Conservation (phyloP, 495 filamentous ascomycete species). For the Apiosordaria backusii region DNA sequence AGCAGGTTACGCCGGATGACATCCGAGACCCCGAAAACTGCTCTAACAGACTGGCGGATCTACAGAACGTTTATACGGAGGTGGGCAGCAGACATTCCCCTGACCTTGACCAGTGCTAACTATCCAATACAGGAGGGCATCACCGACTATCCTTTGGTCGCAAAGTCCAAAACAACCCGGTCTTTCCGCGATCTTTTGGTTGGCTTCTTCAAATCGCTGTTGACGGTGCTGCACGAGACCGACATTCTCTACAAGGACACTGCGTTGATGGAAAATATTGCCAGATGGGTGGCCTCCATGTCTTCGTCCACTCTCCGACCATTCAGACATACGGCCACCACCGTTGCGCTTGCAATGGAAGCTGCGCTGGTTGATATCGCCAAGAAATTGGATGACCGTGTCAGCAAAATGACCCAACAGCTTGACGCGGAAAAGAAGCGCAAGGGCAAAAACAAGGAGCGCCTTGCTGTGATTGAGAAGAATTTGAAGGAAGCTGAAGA, state of each 20-base stretch:
- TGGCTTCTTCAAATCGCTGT: conserved; percentile 70
- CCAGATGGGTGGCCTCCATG: conserved; percentile 81
- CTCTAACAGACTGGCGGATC: conserved; percentile 61
- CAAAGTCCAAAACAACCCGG: conserved; percentile 64
- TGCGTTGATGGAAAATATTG: conserved; percentile 75
- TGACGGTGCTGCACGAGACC: conserved; percentile 69
- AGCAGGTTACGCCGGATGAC: conserved; percentile 69
- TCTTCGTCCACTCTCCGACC: conserved; percentile 78
- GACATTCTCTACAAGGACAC: conserved; percentile 70
- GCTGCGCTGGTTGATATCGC: conserved; percentile 66
- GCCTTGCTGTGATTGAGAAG: conserved; percentile 61
- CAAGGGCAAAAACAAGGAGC: conserved; percentile 58
- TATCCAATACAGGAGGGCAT: conserved; percentile 56
- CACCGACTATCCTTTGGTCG: conserved; percentile 89
- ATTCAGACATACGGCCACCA: conserved; percentile 88
- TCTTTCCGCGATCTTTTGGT: conserved; percentile 73
- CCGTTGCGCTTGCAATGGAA: conserved; percentile 71
- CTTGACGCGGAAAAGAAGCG: conserved; percentile 73
- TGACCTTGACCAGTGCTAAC: conserved; percentile 26
- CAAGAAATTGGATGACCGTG: conserved; percentile 60
- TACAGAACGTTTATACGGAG: conserved; percentile 76
- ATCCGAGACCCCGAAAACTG: conserved; percentile 82
- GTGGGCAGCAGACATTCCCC: conserved; percentile 34
- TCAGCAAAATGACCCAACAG: conserved; percentile 76
- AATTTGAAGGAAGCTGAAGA: conserved; percentile 62